Evolutionary conservation across 345 rosid genomes (phyloP), one percentile per base, ranked within the genome.

Genomic region (Aquilaria sinensis): DNA sequence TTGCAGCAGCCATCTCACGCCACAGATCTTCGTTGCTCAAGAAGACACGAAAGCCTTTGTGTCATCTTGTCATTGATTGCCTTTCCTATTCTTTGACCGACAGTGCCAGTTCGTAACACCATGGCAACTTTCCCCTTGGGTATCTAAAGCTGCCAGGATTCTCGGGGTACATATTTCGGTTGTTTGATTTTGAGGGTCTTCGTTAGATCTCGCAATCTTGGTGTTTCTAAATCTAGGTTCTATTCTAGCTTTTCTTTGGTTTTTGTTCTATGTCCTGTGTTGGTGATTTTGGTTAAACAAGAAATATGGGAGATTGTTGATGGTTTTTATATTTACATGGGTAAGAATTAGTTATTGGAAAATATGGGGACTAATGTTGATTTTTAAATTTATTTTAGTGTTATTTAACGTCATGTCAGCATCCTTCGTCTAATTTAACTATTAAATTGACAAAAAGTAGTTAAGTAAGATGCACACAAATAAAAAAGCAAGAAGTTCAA

Each of bases 21-120:
- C 78, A 86, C 72, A 90, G 97, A 91, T 94, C 96, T 72, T 85
- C 96, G 49, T 78, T 84, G 3, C 60, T 77, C 10, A 90, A 79
- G 78, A 91, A 90, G 75, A 96, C 88, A 14, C 97, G 97, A 29
- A 97, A 94, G 86, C 99, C 96, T 9, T 78, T 94, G 58, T 92
- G 96, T 29, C 85, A 95, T 9, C 93, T 96, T 23, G 83, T 94
- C 58, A 96, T 90, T 12, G 96, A 94, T 76, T 94, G 97, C 58
- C 80, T 92, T 61, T 75, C 89, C 0, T 80, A 86, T n/a, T 70
- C 77, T 46, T 46, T 76, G 9, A 73, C 78, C 47, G 76, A 88
- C 56, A 77, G 82, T 9, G 70, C 78, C 52, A 63, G 66, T 67
- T 78, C 87, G 29, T 64, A 67, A 30, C 89, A 84, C 73, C 84